phyloP scores from a whole-genome alignment of 192 early-diverging fungal genomes.

The Gamsiella multidivaricata region DNA sequence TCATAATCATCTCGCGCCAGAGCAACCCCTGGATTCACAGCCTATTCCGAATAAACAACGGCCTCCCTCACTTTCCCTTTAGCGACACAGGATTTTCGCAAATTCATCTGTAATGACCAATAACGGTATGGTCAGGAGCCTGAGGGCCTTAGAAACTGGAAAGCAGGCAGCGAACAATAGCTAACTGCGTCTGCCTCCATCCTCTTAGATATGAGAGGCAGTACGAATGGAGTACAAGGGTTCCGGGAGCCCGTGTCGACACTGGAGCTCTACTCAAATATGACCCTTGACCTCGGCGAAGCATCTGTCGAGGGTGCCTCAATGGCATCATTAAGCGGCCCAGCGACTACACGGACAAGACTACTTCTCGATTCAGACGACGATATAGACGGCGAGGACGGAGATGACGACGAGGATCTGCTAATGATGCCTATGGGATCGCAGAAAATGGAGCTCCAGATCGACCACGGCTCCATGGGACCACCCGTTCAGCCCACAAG shows the following conservation, averaged over 20 bases:
- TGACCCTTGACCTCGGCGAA: not conserved
- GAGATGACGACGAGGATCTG: conserved; percentile 24
- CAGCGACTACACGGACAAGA: conserved; percentile 4
- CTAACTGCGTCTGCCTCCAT: too few species aligned
- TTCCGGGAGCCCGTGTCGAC: conserved; percentile 5
- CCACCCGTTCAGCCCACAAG: too few species aligned
- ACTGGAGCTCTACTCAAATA: not conserved
- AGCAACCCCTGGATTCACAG: too few species aligned
- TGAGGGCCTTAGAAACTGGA: too few species aligned
- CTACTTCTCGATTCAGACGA: conserved; percentile 46
- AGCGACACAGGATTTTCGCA: too few species aligned
- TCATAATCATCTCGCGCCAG: too few species aligned
- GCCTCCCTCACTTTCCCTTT: too few species aligned
- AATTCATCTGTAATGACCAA: too few species aligned
- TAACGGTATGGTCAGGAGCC: too few species aligned
- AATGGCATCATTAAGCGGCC: not conserved
- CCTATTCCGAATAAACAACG: too few species aligned
- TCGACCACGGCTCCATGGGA: not conserved
- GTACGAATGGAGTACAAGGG: not conserved
- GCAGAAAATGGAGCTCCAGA: conserved; percentile 27
- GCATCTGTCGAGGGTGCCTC: not conserved
- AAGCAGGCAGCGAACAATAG: too few species aligned
- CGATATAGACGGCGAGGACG: conserved; percentile 35
- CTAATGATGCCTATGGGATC: conserved; percentile 23
- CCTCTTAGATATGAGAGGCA: too few species aligned